phyloP scores from a whole-genome alignment of 768 basidiomycete species.

The Xerocomus potaroensis region DNA sequence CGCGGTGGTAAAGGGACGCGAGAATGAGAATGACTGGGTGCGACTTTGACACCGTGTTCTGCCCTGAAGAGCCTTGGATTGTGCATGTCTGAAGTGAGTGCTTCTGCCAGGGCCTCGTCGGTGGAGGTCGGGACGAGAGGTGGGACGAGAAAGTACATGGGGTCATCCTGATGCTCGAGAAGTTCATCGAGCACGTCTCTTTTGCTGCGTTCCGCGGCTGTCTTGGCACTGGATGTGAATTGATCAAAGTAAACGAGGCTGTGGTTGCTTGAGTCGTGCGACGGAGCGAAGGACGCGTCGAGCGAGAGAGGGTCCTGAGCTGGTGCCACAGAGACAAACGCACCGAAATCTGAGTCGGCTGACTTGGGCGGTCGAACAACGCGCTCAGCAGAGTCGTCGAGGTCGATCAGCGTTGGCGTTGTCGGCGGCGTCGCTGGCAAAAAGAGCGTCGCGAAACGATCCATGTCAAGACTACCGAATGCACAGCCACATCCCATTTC shows the following conservation, averaged over 20 bases:
- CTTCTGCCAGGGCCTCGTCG: slow-evolving; percentile 35
- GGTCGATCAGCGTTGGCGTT: slow-evolving; percentile 13
- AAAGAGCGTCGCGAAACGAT: slow-evolving; percentile 43
- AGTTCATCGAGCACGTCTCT: slow-evolving; percentile 60
- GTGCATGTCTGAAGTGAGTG: slow-evolving; percentile 30
- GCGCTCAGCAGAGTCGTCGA: not conserved
- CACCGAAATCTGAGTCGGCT: slow-evolving; percentile 52
- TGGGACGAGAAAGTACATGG: slow-evolving; percentile 53
- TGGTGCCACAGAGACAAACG: slow-evolving; percentile 55
- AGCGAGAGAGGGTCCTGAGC: slow-evolving; percentile 43
- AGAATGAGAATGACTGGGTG: slow-evolving; percentile 3
- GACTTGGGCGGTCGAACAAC: slow-evolving; percentile 13
- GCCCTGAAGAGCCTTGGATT: slow-evolving; percentile 8
- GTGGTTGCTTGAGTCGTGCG: slow-evolving; percentile 5
- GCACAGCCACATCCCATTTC: no score
- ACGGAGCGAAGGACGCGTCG: not conserved
- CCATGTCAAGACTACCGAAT: no score
- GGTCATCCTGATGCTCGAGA: slow-evolving; percentile 64
- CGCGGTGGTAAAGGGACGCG: slow-evolving; percentile 21
- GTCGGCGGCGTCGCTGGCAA: slow-evolving; percentile 35
- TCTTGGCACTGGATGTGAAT: slow-evolving; percentile 55
- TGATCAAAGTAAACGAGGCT: slow-evolving; percentile 56
- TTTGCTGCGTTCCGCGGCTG: slow-evolving; percentile 48
- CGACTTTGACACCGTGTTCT: slow-evolving; percentile 9
- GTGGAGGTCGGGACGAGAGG: slow-evolving; percentile 31